Evolutionary conservation across 495 filamentous ascomycete genomes (phyloP), one percentile per base, ranked within the genome.

Genomic region (Halenospora varia): DNA sequence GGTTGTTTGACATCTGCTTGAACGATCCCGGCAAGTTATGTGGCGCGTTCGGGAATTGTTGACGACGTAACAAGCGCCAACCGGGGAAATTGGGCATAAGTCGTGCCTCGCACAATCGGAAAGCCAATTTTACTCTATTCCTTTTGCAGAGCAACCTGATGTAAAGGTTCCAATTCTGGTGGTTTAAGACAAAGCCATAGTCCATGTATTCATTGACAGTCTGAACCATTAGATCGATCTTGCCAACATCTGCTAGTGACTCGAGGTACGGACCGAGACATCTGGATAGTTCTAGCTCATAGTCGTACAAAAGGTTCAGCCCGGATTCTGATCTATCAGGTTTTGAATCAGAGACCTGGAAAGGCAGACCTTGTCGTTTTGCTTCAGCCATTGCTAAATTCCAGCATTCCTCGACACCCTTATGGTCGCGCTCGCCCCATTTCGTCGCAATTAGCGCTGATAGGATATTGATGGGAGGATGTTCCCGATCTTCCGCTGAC

Each of bases 41-140:
- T 66, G 71, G 48, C 57, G 60, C 55, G n/a, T n/a, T n/a, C 66
- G 68, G 62, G 56, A 61, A n/a, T 19, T 29, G n/a, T 44, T 50
- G 57, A 51, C 66, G 64, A 48, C 78, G 47, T 48, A 62, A 53
- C 3, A 69, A 65, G n/a, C n/a, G n/a, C 91, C 91, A 96, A 19
- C 88, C 88, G 2, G 76, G 76, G 79, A 88, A 95, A 44, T 80
- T 74, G 3, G 80, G 81, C 81, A 93, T 91, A 55, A 96, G 82
- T 26, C 83, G 77, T 11, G 72, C 59, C 70, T 96, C 91, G 71
- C 87, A 91, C 19, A 82, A 61, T 25, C 64, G 51, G 66, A 94
- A 94, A 40, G 90, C 89, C 22, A 70, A 56, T 22, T 67, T 64
- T 56, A 68, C 71, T 23, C 66, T 57, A 39, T 73, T 68, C 54